phyloP scores from a whole-genome alignment of 148 eudicot genomes.

The Rhododendron simsii region DNA sequence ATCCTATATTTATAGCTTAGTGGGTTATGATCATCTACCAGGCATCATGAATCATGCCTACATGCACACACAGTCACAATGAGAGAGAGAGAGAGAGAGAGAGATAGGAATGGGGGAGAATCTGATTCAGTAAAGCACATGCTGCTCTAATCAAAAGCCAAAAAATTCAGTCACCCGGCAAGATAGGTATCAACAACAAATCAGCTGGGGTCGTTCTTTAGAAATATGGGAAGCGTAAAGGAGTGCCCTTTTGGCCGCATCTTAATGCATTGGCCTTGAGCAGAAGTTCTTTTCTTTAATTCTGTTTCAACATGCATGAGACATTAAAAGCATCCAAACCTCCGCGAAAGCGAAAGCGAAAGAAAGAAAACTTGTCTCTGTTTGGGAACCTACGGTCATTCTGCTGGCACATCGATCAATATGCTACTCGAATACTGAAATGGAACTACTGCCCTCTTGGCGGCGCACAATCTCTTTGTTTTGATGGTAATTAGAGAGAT shows the following conservation, averaged over 20 bases:
- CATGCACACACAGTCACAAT: not conserved
- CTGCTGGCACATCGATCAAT: not conserved
- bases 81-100: not conserved
- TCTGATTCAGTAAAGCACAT: conserved; percentile 41
- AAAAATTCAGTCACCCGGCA: not conserved
- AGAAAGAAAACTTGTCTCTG: not conserved
- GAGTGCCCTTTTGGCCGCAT: conserved; percentile 4
- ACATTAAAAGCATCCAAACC: not conserved
- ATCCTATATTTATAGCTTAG: conserved; percentile 1
- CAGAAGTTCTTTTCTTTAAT: not conserved
- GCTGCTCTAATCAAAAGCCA: conserved; percentile 22
- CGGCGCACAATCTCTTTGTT: not conserved
- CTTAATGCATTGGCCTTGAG: not conserved
- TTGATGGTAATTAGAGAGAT: not conserved
- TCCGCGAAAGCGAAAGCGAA: not conserved
- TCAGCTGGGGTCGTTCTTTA: conserved; percentile 14
- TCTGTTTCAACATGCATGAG: not conserved
- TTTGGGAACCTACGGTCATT: not conserved
- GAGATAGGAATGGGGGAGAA: conserved; percentile 24
- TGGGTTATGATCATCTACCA: not conserved
- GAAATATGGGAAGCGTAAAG: conserved; percentile 8
- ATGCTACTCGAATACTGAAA: not conserved
- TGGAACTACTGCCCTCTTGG: not conserved
- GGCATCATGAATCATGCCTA: not conserved
- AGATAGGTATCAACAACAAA: conserved; percentile 34